These are phyloP conservation scores for Taiwanofungus camphoratus DNA, from an alignment of 1,284 basidiomycete species.

Conservation along the genomic window DNA sequence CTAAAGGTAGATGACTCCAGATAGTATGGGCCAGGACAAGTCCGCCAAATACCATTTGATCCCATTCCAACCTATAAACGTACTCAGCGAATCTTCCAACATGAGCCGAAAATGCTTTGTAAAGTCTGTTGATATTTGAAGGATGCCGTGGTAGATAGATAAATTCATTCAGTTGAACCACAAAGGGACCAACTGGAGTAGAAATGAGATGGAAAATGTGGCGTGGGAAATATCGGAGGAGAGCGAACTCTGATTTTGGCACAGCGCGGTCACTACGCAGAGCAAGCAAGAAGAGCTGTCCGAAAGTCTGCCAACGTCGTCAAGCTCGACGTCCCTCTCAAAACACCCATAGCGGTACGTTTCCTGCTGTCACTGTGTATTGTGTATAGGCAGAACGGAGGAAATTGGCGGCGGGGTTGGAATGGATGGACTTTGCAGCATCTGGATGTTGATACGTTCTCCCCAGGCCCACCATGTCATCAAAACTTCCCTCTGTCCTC, in stretches of 20 bases:
- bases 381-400: conserved; percentile 25
- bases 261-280: conserved; percentile 19
- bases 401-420: conserved; percentile 19
- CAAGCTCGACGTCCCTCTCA: conserved; percentile 28
- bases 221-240: conserved; percentile 15
- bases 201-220: conserved; percentile 5
- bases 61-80: no score
- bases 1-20: background rate
- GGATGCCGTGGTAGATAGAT: no score
- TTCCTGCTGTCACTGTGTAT: conserved; percentile 7
- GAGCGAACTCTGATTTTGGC: conserved; percentile 12
- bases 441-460: conserved; percentile 30
- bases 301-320: conserved; percentile 30
- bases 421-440: conserved; percentile 24
- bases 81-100: no score
- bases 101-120: no score
- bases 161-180: no score
- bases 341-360: conserved; percentile 32
- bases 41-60: no score
- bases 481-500: conserved; percentile 91
- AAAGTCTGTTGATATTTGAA: no score
- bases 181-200: background rate
- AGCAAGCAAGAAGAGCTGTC: conserved; percentile 23
- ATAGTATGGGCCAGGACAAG: background rate
- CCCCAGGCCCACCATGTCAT: conserved; percentile 48